Percentiles rank a stretch among this genome's conserved stretches.
phyloP scores from a whole-genome alignment of 192 early-diverging fungal species.

The Glomus cerebriforme region DNA sequence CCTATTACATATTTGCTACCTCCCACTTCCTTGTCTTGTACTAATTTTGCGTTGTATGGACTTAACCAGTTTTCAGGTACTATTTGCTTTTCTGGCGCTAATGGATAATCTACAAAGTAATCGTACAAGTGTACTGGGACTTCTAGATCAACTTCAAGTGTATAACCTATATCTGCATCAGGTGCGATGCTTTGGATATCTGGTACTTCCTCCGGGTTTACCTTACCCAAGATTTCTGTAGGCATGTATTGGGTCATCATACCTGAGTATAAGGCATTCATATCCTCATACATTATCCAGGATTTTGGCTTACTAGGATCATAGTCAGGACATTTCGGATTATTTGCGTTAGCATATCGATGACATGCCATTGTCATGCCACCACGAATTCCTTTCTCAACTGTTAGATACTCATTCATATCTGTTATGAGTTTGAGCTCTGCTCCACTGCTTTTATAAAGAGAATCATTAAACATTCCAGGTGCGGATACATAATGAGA shows the following conservation, averaged over 20 bases:
- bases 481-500: constrained; percentile 26
- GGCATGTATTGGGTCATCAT: constrained; percentile 24
- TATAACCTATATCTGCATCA: constrained; percentile 18
- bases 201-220: too few species aligned
- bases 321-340: constrained; percentile 19
- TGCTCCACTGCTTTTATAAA: constrained; percentile 23
- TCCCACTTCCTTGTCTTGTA: constrained; percentile 11
- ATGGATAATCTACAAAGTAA: constrained; percentile 10
- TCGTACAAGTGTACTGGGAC: constrained; percentile 18
- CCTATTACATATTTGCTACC: constrained; percentile 10
- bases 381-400: constrained; percentile 5
- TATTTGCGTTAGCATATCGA: constrained; percentile 27
- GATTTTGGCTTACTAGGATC: not conserved
- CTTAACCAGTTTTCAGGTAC: constrained; percentile 24
- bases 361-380: constrained; percentile 16
- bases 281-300: too few species aligned
- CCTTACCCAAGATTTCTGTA: constrained; percentile 23
- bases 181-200: constrained; percentile 10
- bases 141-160: constrained; percentile 16
- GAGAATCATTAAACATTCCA: constrained; percentile 23
- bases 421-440: constrained; percentile 18
- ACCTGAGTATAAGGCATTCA: constrained; percentile 31
- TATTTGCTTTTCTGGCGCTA: constrained; percentile 17
- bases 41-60: constrained; percentile 17
- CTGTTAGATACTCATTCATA: constrained; percentile 17